phyloP scores from a whole-genome alignment of 495 filamentous ascomycete species.

The Penicillium soppii region DNA sequence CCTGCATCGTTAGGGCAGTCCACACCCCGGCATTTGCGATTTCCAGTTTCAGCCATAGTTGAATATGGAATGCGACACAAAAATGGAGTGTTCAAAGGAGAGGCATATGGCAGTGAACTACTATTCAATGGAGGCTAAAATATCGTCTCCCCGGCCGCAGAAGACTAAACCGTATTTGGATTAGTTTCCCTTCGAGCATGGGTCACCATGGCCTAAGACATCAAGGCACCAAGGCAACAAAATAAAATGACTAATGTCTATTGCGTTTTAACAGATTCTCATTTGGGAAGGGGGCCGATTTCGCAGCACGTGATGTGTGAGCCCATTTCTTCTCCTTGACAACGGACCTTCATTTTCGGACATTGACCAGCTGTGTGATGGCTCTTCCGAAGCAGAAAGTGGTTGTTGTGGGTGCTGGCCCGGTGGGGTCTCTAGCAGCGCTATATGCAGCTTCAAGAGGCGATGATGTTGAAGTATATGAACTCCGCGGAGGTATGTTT shows the following conservation, averaged over 20 bases:
- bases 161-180: not conserved
- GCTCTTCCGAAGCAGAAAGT: conserved; percentile 58
- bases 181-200: no score
- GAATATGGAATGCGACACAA: not conserved
- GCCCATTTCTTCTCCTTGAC: conserved; percentile 5
- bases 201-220: not conserved
- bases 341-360: not conserved
- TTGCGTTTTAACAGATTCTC: not conserved
- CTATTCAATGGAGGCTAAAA: conserved; percentile 7
- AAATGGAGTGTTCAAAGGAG: not conserved
- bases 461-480: conserved; percentile 90
- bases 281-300: conserved; percentile 14
- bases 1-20: conserved; percentile 84
- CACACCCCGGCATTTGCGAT: conserved; percentile 73
- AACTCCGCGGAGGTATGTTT: conserved; percentile 80
- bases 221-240: not conserved
- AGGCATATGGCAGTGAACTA: no score
- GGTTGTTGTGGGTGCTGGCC: conserved; percentile 85
- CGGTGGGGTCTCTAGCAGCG: conserved; percentile 87
- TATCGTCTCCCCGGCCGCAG: conserved; percentile 3
- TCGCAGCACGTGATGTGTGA: conserved; percentile 28
- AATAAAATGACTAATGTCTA: conserved; percentile 5
- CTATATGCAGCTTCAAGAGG: conserved; percentile 87
- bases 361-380: conserved; percentile 11
- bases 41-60: conserved; percentile 31